Percentiles rank a stretch among this genome's conserved stretches.
Conservation (phyloP, 805 yeast species). For the Priceomyces carsonii region DNA sequence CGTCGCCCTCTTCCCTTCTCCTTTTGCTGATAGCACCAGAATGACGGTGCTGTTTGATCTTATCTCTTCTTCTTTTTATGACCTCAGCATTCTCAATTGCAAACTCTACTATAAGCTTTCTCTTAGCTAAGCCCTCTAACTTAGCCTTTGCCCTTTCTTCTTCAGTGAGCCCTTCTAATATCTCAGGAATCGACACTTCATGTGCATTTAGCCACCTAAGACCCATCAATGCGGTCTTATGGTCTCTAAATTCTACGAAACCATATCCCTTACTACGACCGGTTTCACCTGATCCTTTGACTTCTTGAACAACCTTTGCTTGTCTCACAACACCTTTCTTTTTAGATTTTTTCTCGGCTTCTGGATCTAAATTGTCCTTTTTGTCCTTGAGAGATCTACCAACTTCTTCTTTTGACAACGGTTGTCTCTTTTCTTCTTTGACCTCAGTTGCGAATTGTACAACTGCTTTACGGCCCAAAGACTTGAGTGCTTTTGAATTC, state of each 20-base stretch:
- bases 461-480: slow-evolving; percentile 90
- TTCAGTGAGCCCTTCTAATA: slow-evolving; percentile 66
- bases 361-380: slow-evolving; percentile 31
- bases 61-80: slow-evolving; percentile 84
- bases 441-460: slow-evolving; percentile 94
- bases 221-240: slow-evolving; percentile 91
- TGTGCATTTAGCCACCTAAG: slow-evolving; percentile 96
- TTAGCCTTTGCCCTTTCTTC: slow-evolving; percentile 62
- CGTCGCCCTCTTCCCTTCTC: slow-evolving; percentile 22
- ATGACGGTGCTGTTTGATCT: slow-evolving; percentile 42
- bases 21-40: slow-evolving; percentile 20
- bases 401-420: slow-evolving; percentile 85
- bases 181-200: slow-evolving; percentile 70
- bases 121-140: slow-evolving; percentile 55
- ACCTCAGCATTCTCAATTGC: slow-evolving; percentile 96
- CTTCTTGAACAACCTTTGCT: slow-evolving; percentile 90
- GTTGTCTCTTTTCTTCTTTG: slow-evolving; percentile 69
- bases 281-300: slow-evolving; percentile 79
- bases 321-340: slow-evolving; percentile 91
- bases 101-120: slow-evolving; percentile 89
- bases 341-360: slow-evolving; percentile 58
- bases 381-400: slow-evolving; percentile 75
- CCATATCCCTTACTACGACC: slow-evolving; percentile 98
- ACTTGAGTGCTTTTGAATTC: slow-evolving; percentile 85
- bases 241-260: slow-evolving; percentile 90